Conservation (phyloP, 345 rosid genomes). For the Mallotus nudiflorus region DNA sequence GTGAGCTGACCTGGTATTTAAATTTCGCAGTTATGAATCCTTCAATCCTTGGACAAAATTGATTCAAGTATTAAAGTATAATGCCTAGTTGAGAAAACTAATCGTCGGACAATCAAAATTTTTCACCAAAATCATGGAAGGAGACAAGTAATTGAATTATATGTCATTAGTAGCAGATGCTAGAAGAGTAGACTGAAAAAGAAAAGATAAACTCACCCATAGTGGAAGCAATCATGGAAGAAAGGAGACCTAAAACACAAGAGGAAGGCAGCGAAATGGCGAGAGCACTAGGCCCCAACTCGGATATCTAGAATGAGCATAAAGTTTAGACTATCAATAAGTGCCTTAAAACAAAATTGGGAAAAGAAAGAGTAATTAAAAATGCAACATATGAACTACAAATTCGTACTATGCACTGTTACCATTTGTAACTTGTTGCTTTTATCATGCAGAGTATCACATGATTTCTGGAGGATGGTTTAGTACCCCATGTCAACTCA, state of each 20-base stretch:
- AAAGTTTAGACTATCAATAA: neutral
- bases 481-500: no score
- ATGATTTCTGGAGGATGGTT: no score
- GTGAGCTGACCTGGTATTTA: no score
- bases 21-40: no score
- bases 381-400: neutral
- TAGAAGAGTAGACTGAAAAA: neutral
- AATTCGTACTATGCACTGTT: no score
- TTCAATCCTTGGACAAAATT: no score
- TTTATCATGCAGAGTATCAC: no score
- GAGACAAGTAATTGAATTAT: neutral
- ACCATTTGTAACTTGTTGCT: no score
- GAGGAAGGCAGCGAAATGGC: conserved; percentile 50
- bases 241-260: conserved; percentile 51
- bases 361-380: neutral
- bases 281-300: conserved; percentile 49
- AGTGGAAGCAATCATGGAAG: conserved; percentile 52
- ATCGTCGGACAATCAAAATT: no score
- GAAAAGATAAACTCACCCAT: conserved; percentile 39
- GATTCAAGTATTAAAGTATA: no score
- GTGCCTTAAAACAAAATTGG: neutral
- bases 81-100: no score
- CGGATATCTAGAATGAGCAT: conserved; percentile 43
- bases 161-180: neutral
- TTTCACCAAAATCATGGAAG: no score